phyloP scores from a whole-genome alignment of 1,284 basidiomycete genomes.

The Caloboletus firmus region DNA sequence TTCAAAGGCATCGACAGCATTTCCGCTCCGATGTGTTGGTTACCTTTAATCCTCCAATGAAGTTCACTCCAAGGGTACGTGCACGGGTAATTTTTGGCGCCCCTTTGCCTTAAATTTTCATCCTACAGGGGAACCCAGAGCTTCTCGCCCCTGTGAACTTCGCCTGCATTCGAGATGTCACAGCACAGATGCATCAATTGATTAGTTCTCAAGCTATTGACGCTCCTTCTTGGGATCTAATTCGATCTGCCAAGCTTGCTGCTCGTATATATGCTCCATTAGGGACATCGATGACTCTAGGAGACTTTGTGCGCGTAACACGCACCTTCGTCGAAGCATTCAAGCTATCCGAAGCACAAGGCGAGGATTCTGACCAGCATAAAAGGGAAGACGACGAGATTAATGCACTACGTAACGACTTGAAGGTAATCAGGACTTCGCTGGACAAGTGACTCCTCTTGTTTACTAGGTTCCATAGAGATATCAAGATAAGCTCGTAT shows the following conservation, averaged over 20 bases:
- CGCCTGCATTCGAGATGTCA: constrained; percentile 57
- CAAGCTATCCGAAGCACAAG: constrained; percentile 44
- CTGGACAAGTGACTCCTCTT: background rate
- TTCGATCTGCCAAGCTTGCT: constrained; percentile 73
- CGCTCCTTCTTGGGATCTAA: constrained; percentile 78
- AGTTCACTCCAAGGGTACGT: constrained; percentile 60
- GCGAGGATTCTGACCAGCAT: constrained; percentile 23
- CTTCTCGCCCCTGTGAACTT: constrained; percentile 68
- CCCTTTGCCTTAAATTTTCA: background rate
- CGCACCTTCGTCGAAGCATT: constrained; percentile 75
- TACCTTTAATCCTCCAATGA: constrained; percentile 75
- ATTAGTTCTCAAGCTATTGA: constrained; percentile 78
- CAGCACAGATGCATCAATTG: constrained; percentile 59
- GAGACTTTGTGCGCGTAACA: constrained; percentile 77
- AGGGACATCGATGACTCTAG: constrained; percentile 77
- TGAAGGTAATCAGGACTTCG: constrained; percentile 51
- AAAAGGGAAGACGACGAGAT: constrained; percentile 37
- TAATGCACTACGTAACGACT: constrained; percentile 49
- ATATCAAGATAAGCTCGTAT: constrained; percentile 70
- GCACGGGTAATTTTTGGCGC: background rate
- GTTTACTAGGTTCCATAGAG: constrained; percentile 39
- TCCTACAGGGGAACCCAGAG: constrained; percentile 61
- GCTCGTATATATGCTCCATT: constrained; percentile 79
- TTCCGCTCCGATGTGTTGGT: constrained; percentile 85
- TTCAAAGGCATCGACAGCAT: constrained; percentile 58